Conservation (phyloP, 2,329 filamentous ascomycete species). For the Xylariaceae sp. region DNA sequence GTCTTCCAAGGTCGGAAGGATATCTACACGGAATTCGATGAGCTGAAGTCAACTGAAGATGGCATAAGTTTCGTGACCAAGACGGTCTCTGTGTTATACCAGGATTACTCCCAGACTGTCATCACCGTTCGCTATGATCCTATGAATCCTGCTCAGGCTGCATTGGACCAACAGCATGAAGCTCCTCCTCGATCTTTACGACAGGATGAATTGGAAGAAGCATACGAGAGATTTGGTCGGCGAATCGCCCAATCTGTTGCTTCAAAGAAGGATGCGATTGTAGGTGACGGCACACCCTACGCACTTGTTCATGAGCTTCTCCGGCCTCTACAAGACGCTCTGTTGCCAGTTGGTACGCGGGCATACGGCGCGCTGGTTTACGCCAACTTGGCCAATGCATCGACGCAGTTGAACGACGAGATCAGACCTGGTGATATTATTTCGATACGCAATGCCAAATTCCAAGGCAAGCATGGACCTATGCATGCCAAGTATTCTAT, state of each 20-base stretch:
- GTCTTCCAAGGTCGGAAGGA: conserved; percentile 78
- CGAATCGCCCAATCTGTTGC: conserved; percentile 66
- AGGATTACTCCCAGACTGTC: conserved; percentile 93
- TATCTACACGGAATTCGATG: conserved; percentile 75
- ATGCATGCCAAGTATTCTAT: conserved; percentile 91
- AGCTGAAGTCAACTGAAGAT: conserved; percentile 63
- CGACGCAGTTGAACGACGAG: conserved; percentile 83
- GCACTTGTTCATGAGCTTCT: conserved; percentile 76
- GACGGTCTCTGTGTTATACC: conserved; percentile 80
- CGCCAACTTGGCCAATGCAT: conserved; percentile 89
- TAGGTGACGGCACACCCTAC: conserved; percentile 79
- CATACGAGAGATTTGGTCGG: conserved; percentile 75
- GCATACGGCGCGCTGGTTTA: conserved; percentile 91
- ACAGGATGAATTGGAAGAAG: conserved; percentile 88
- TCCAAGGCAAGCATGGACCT: conserved; percentile 89
- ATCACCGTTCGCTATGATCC: conserved; percentile 76
- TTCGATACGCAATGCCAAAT: conserved; percentile 84
- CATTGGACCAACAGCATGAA: conserved; percentile 82
- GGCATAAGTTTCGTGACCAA: conserved; percentile 69
- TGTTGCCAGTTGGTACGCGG: conserved; percentile 79
- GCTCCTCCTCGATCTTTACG: conserved; percentile 73
- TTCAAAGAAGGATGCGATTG: conserved; percentile 69
- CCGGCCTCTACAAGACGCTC: conserved; percentile 63
- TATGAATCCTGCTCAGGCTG: conserved; percentile 64
- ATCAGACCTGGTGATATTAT: conserved; percentile 92